Base-by-base conservation (phyloP, 257 asterid species). In the Solanum sparsipilum region DNA sequence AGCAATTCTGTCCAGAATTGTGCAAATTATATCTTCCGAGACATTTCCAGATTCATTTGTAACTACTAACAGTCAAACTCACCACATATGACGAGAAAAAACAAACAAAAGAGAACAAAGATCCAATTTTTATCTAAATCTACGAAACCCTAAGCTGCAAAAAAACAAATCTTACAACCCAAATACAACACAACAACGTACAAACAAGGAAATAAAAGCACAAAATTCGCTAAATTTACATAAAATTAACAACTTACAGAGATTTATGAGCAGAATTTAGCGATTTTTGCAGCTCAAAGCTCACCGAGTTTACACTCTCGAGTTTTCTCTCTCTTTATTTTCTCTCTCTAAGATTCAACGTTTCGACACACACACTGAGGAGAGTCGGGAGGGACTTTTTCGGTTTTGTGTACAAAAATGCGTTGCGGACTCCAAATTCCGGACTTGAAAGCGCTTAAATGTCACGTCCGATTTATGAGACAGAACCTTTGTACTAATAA, bases 351-450 rank as follows among this genome's bases (percentile, higher is more conserved):
- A 76, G n/a, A 41, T 89, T 91, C 88, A 72, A 83, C 90, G 86
- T 31, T 88, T 88, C 89, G 86, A 58, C 92, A 81, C 89, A 87
- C 73, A 71, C 87, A 76, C 82, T 63, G 48, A 56, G 27, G 88
- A 44, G 46, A 48, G 85, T 76, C 39, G 68, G 71, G 89, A 39
- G 39, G 75, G 27, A 68, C 71, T 5, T n/a, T 89, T 83, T 38
- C 20, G 86, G 92, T 68, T 87, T 52, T 72, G 87, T 11, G 81
- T 4, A 46, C 89, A 92, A 81, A 79, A 41, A 13, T 92, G 89
- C 91, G 88, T 13, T 9, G 90, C 99, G 99, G 99, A 96, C 93
- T 91, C 91, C 93, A 95, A 92, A 91, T 87, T 81, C 92, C 95
- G 96, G 96, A 95, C 92, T 94, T 95, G 60, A 96, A 93, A 93